Evolutionary conservation across 306 rosid species (phyloP).

Genomic region (Cicer chorassanicum): DNA sequence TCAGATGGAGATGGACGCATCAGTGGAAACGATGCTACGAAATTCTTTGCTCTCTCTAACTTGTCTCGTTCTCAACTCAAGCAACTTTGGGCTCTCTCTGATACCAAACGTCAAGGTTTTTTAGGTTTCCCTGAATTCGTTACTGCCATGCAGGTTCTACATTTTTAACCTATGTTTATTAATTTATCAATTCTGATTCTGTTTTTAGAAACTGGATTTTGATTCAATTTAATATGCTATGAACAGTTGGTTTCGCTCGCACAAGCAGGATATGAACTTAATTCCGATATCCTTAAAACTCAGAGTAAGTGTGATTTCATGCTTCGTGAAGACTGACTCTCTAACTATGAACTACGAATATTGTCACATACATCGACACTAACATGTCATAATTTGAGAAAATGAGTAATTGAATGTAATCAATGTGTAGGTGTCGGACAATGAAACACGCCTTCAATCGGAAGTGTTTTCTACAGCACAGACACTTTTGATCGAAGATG

Average conservation of each 20-base stretch:
- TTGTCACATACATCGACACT: conserved; percentile 43
- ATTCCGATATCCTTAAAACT: conserved; percentile 62
- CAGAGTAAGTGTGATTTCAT: conserved; percentile 55
- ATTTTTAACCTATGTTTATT: neutral
- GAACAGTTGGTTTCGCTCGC: conserved; percentile 77
- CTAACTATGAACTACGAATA: too few species aligned
- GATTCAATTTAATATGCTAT: neutral
- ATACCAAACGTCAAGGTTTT: conserved; percentile 77
- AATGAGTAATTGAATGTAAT: too few species aligned
- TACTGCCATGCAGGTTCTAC: conserved; percentile 83
- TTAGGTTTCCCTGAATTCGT: conserved; percentile 71
- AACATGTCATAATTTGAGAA: too few species aligned
- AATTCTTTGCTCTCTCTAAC: conserved; percentile 81
- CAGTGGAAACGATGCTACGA: conserved; percentile 76
- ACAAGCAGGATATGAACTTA: conserved; percentile 72
- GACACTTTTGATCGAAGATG: too few species aligned
- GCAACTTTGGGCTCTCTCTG: conserved; percentile 91
- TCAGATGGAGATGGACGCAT: conserved; percentile 91
- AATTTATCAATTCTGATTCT: neutral
- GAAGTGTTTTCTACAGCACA: too few species aligned
- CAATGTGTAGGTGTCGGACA: too few species aligned
- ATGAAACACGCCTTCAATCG: too few species aligned
- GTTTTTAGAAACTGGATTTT: neutral
- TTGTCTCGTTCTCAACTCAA: conserved; percentile 84
- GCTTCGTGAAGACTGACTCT: neutral